Evolutionary conservation across 2,329 filamentous ascomycete species (phyloP), one percentile per base, ranked within the genome.

Genomic region (Sclerotinia minor): DNA sequence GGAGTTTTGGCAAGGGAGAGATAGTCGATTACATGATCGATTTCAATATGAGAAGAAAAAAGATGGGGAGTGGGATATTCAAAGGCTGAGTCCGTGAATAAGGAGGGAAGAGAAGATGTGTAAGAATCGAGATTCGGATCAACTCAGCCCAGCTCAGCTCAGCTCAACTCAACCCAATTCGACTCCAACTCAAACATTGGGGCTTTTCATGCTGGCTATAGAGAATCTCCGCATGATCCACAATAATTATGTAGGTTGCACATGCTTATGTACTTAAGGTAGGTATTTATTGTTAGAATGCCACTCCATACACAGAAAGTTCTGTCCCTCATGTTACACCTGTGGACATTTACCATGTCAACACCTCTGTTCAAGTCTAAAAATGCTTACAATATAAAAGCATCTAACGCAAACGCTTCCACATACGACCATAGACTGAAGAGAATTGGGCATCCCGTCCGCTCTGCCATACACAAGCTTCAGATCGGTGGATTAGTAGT

Each of bases 1-100:
- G 60, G 95, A 99, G 84, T 99, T 99, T 78, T 99, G 95, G 88
- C 94, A 97, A 83, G 95, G 95, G 3, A 86, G 95, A 74, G 86
- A 92, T 77, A 97, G 90, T 80, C 85, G 95, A 69, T 80, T 99
- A 79, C 95, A 99, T 80, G 95, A 99, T 83, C 89, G 95, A 32
- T 98, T 99, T 78, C 85, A 89, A 70, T 98, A 97, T 80, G 87
- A 87, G 67, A 88, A 85, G 77, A 83, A 86, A 61, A 82, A 81
- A 64, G 79, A 73, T 15, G 80, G 79, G 4, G 80, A 79, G 73
- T 94, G 90, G 91, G 85, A 80, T 75, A 80, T 95, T 73, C 84
- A 92, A 74, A 87, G 92, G 74, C 78, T 94, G 77, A 94, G 91
- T 76, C 92, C 92, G 24, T 94, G 32, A 68, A 38, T 26, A 50